Base-by-base conservation (phyloP, 441 rosid species). In the Iberis amara region DNA sequence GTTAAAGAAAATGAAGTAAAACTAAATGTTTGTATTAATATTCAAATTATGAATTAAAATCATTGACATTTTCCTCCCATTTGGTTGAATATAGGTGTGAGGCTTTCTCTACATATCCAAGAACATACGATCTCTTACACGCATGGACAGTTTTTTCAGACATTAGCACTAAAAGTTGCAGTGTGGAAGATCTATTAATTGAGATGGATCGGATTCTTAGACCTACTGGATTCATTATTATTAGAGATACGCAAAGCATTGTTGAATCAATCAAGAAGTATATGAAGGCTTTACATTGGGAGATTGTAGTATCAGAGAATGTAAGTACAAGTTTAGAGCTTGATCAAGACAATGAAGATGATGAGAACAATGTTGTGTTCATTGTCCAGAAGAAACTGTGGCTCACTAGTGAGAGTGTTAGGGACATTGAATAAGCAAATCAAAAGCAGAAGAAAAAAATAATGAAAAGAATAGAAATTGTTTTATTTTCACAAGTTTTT, bases 191-290 rank as follows among this genome's bases (percentile, higher is more conserved):
- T 76, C 78, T 94, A 21, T 68, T 94, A 14, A 50, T 86, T 0
- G 99, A 94, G 79, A 83, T 94, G 88, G 99, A 94, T 71, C 84
- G 99, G 42, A 79, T 94, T 36, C 86, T 94, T 43, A 79, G 99
- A 71, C 99, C 99, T 0, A 85, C 72, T 0, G 97, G 99, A 37
- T 84, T 89, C 49, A 11, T 81, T 37, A 79, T 94, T 70, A 60
- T 94, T 61, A 71, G 82, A 31, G 97, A 94, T 78, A 86, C 79
- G 42, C 74, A 68, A 67, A 47, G 79, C 0, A 74, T 77, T 51
- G 70, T 86, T 7, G 96, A 80, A 47, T 81, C 68, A 10, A 43
- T 89, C 48, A 86, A 78, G 81, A 86, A 76, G 74, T 81, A 83
- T 60, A 8, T 85, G 33, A 42, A 60, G 33, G 97, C 95, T 48